Percentiles rank a stretch among this genome's conserved stretches.
Conservation (phyloP, 2,329 filamentous ascomycete species). For the Akanthomyces muscarius region DNA sequence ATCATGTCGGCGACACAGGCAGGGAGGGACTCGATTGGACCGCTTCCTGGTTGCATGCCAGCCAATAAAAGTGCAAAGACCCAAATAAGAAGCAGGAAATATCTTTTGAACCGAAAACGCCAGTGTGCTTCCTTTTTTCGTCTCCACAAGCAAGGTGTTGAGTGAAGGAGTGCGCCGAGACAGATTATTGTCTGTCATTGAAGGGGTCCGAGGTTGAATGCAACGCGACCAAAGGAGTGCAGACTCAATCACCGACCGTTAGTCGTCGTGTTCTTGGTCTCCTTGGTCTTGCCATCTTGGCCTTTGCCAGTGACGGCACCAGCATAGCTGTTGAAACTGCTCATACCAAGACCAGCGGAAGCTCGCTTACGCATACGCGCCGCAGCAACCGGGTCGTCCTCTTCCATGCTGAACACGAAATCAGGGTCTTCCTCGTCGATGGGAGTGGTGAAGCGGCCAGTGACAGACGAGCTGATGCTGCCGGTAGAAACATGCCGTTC, state of each 20-base stretch:
- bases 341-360: slow-evolving; percentile 40
- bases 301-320: slow-evolving; percentile 31
- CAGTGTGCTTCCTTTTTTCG: background rate
- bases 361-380: slow-evolving; percentile 46
- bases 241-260: slow-evolving; percentile 26
- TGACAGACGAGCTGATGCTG: slow-evolving; percentile 51
- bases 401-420: slow-evolving; percentile 64
- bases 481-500: slow-evolving; percentile 59
- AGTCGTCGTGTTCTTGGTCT: slow-evolving; percentile 26
- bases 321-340: slow-evolving; percentile 41
- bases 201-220: background rate
- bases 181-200: background rate
- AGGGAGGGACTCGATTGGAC: background rate
- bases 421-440: slow-evolving; percentile 63
- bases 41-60: background rate
- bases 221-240: background rate
- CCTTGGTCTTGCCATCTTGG: slow-evolving; percentile 26
- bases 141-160: background rate
- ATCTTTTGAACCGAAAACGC: background rate
- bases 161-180: background rate
- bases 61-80: background rate
- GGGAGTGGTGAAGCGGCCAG: slow-evolving; percentile 58
- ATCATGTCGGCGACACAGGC: background rate
- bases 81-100: background rate
- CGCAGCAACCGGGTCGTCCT: slow-evolving; percentile 48